Evolutionary conservation across 2,329 filamentous ascomycete genomes (phyloP), one percentile per base, ranked within the genome.

Genomic region (Talaromyces pinophilus): DNA sequence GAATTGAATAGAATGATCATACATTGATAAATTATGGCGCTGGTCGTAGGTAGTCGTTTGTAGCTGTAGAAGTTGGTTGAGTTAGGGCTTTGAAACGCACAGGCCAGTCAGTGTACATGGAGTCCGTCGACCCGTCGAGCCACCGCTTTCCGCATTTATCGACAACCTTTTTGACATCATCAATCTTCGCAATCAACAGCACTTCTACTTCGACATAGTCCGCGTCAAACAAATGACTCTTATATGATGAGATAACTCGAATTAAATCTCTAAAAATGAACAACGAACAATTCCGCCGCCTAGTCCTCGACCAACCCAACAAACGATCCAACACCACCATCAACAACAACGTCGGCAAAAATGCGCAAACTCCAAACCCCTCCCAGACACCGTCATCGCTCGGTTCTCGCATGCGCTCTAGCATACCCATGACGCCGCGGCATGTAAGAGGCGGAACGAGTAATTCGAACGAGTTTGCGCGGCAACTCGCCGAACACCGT

Each of bases 371-470:
- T 30, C 11, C 50, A 25, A 25, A 1, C 13, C 7, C 35, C 38
- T 22, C 62, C 61, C 28, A 63, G 71, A 52, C 54, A 60, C 55
- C 67, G 65, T 50, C 71, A 72, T 71, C 74, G 67, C 80, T 84
- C 57, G 93, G 93, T 25, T 95, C 92, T 66, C 87, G 90, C 73
- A 88, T 91, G 79, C 88, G 88, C 70, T 86, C 91, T 40, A 94
- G 87, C 78, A 94, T 97, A 68, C 92, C 92, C 65, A 97, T 97
- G 94, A 97, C 94, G 59, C 94, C 94, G 90, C 90, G 92, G 61
- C 87, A 90, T 28, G 83, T 93, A 13, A 82, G 82, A 70, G 83
- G 86, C 62, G 42, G 44, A 8, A 38, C 2, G 3, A 42, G 54
- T 7, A 59, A 40, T 2, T 38, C 52, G 0, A 81, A 86, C 63